Evolutionary conservation across 805 yeast species (phyloP), one percentile per base, ranked within the genome.

Genomic region (Ogataea pignaliae): DNA sequence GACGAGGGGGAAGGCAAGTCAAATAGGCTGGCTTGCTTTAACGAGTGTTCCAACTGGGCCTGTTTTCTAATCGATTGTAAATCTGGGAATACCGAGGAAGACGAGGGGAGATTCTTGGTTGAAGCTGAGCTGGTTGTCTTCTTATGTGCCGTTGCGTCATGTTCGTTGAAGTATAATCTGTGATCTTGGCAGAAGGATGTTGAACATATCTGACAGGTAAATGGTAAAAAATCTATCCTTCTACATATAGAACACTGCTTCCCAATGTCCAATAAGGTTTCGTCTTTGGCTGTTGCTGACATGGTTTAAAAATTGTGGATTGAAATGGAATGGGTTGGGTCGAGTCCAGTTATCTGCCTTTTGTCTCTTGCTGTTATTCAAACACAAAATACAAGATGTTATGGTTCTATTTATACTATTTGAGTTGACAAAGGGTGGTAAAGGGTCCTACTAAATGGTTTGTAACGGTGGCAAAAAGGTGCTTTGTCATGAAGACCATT

Each of bases 151-250:
- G 40, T 60, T 44, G 65, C 59, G 7, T 56, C 51, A 51, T 70
- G 75, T 14, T 53, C 61, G 21, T 60, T 58, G 30, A 54, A 59
- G n/a, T 64, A 51, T 6, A 39, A 54, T 36, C 82, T 54, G 54
- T 80, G 86, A 35, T 72, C 70, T 10, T 72, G 65, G 54, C 86
- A 80, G 52, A 59, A 80, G 2, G 69, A 61, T 18, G 56, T 51
- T 10, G 68, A 55, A 41, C 66, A 69, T 36, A 72, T 39, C 4
- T 53, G 73, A 56, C 86, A 81, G 14, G 59, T 60, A 55, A 71
- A 80, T 14, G 86, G 86, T 28, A 81, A 62, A 50, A 80, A 81
- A 56, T 81, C 86, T 7, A 79, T 62, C 47, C 66, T 68, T 37
- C 71, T 64, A 56, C 86, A 81, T 14, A 70, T 62, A 26, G 59